A percentile compares a stretch with the other conserved stretches of the same genome.
phyloP scores from a whole-genome alignment of 345 rosid genomes.

The Populus tremula region DNA sequence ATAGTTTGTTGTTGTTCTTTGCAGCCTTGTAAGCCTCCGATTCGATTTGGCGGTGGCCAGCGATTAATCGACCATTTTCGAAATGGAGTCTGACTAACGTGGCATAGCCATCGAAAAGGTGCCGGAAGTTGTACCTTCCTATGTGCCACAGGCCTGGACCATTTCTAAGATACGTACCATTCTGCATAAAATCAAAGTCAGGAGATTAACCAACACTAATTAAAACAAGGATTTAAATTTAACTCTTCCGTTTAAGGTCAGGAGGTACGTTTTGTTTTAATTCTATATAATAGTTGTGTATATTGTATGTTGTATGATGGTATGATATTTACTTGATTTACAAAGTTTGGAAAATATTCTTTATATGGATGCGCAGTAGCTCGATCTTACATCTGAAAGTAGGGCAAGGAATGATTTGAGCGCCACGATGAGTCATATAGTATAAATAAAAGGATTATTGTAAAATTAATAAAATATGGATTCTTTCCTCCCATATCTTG shows the following conservation, averaged over 20 bases:
- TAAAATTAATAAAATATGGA: neutral
- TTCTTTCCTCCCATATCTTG: neutral
- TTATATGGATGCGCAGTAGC: neutral
- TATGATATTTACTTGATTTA: neutral
- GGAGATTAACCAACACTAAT: neutral
- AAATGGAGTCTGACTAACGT: slow-evolving; percentile 68
- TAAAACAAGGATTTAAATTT: neutral
- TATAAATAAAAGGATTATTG: neutral
- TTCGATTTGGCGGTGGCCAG: slow-evolving; percentile 82
- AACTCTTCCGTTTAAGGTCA: too few species aligned
- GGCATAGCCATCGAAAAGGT: slow-evolving; percentile 95
- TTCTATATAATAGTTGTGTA: too few species aligned
- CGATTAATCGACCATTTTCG: slow-evolving; percentile 53
- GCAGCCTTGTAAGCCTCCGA: slow-evolving; percentile 90
- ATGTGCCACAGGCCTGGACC: slow-evolving; percentile 95
- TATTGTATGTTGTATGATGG: neutral
- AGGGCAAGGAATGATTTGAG: neutral
- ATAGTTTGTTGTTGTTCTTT: slow-evolving; percentile 55
- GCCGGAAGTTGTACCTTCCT: slow-evolving; percentile 77
- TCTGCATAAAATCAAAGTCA: slow-evolving; percentile 50
- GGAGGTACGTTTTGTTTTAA: too few species aligned
- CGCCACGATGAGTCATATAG: neutral
- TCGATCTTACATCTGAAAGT: neutral
- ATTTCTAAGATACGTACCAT: slow-evolving; percentile 84
- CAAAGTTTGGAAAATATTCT: neutral